Evolutionary conservation across 768 basidiomycete genomes (phyloP).

Genomic region (Megacollybia marginata): DNA sequence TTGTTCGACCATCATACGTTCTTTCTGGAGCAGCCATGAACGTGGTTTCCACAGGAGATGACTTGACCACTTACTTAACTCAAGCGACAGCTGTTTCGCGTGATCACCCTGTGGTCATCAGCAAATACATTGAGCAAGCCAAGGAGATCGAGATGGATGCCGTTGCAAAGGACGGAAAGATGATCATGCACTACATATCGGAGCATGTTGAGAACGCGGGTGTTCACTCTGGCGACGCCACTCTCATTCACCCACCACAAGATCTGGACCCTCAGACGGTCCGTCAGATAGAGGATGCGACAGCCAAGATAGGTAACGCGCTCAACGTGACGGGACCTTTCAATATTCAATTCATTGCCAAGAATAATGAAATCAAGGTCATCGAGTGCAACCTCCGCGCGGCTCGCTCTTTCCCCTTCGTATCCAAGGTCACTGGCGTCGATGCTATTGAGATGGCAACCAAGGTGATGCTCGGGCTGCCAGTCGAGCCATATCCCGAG

Average conservation of each 20-base stretch:
- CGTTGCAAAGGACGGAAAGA: constrained; percentile 92
- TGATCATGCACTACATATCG: constrained; percentile 99
- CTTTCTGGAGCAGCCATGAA: constrained; percentile 99
- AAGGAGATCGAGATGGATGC: constrained; percentile 99
- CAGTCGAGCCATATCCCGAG: constrained; percentile 88
- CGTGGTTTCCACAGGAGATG: constrained; percentile 90
- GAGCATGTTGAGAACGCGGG: constrained; percentile 99
- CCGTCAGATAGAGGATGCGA: constrained; percentile 92
- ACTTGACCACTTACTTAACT: constrained; percentile 85
- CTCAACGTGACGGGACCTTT: constrained; percentile 97
- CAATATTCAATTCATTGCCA: constrained; percentile 99
- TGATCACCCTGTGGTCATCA: constrained; percentile 95
- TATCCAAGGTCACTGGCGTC: constrained; percentile 95
- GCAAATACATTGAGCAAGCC: constrained; percentile 98
- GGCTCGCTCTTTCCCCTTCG: constrained; percentile 97
- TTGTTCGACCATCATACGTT: constrained; percentile 96
- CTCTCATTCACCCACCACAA: constrained; percentile 95
- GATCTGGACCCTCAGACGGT: constrained; percentile 97
- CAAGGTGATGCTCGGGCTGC: constrained; percentile 92
- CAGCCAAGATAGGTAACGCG: constrained; percentile 94
- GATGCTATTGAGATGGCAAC: constrained; percentile 99
- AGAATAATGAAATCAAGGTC: constrained; percentile 99
- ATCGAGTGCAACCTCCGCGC: constrained; percentile 99
- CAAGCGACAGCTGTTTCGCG: constrained; percentile 95
- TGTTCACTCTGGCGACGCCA: constrained; percentile 98